Percentiles rank a stretch among this genome's conserved stretches.
Conservation (phyloP, 768 basidiomycete species). For the button mushroom (Agaricus bisporus) region DNA sequence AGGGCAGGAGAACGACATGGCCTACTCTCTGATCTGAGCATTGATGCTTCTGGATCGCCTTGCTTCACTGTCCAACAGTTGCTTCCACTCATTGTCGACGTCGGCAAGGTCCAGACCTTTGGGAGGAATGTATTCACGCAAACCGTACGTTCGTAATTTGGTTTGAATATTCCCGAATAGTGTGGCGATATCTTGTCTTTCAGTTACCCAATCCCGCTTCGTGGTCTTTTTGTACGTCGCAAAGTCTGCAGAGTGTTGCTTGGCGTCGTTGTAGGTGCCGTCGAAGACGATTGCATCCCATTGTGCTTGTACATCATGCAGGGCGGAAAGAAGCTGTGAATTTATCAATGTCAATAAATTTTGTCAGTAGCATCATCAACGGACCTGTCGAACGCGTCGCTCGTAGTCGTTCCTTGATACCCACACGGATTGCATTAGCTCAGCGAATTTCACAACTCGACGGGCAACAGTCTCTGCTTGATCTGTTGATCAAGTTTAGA, state of each 20-base stretch:
- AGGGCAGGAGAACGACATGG: not conserved
- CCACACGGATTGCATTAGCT: conserved; percentile 93
- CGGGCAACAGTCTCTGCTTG: conserved; percentile 93
- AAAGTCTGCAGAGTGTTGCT: conserved; percentile 67
- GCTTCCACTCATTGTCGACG: conserved; percentile 73
- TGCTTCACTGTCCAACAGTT: conserved; percentile 68
- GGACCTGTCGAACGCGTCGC: conserved; percentile 67
- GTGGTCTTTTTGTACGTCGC: conserved; percentile 77
- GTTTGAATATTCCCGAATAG: conserved; percentile 92
- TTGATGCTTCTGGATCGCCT: conserved; percentile 77
- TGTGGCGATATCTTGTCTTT: conserved; percentile 81
- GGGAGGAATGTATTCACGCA: conserved; percentile 80
- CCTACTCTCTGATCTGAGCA: conserved; percentile 83
- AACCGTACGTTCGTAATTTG: conserved; percentile 84
- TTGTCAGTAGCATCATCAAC: not conserved
- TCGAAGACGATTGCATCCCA: conserved; percentile 67
- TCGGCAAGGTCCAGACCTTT: conserved; percentile 64
- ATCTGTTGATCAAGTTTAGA: conserved; percentile 40
- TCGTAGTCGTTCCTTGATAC: conserved; percentile 88
- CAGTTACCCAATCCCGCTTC: conserved; percentile 84
- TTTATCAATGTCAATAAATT: conserved; percentile 7
- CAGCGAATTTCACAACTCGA: conserved; percentile 92
- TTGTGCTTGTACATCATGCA: conserved; percentile 57
- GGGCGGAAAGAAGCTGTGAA: conserved; percentile 55
- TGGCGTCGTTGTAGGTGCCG: conserved; percentile 78